These are phyloP conservation scores for Pyrenochaeta sp. DNA, from an alignment of 2,329 filamentous ascomycete species.

Conservation along the genomic window DNA sequence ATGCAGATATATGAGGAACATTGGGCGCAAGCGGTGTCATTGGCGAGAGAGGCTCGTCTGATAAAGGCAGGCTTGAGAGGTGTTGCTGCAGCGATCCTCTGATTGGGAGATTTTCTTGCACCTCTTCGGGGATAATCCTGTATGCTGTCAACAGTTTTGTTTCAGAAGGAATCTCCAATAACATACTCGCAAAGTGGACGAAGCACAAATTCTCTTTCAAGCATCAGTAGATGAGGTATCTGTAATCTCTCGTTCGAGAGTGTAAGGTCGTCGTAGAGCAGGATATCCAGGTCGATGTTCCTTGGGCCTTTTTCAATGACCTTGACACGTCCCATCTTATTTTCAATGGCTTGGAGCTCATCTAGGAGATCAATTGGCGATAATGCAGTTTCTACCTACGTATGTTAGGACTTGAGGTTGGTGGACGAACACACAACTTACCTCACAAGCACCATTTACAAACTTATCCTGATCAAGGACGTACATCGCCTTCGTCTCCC, in stretches of 20 bases:
- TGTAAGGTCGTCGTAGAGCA: slow-evolving; percentile 76
- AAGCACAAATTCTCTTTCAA: slow-evolving; percentile 93
- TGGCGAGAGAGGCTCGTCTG: slow-evolving; percentile 48
- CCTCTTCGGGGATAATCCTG: slow-evolving; percentile 38
- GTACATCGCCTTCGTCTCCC: slow-evolving; percentile 98
- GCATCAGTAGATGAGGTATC: slow-evolving; percentile 84
- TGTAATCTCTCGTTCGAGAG: slow-evolving; percentile 77
- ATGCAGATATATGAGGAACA: slow-evolving; percentile 36
- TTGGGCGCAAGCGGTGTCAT: slow-evolving; percentile 50
- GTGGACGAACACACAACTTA: slow-evolving; percentile 54
- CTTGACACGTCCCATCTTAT: slow-evolving; percentile 79
- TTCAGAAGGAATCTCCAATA: not conserved
- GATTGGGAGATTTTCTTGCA: slow-evolving; percentile 56
- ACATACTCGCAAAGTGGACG: slow-evolving; percentile 81
- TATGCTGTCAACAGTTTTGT: slow-evolving; percentile 13
- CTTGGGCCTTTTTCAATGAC: slow-evolving; percentile 91
- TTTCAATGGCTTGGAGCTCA: slow-evolving; percentile 84
- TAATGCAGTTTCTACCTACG: slow-evolving; percentile 80
- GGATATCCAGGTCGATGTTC: slow-evolving; percentile 92
- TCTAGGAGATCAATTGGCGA: slow-evolving; percentile 80
- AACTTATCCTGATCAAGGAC: slow-evolving; percentile 88
- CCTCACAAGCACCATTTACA: slow-evolving; percentile 91
- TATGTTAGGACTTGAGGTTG: slow-evolving; percentile 9
- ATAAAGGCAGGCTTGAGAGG: slow-evolving; percentile 48
- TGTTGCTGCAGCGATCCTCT: slow-evolving; percentile 36